Conservation (phyloP, 208 protist genomes). For the Leishmania tarentolae region DNA sequence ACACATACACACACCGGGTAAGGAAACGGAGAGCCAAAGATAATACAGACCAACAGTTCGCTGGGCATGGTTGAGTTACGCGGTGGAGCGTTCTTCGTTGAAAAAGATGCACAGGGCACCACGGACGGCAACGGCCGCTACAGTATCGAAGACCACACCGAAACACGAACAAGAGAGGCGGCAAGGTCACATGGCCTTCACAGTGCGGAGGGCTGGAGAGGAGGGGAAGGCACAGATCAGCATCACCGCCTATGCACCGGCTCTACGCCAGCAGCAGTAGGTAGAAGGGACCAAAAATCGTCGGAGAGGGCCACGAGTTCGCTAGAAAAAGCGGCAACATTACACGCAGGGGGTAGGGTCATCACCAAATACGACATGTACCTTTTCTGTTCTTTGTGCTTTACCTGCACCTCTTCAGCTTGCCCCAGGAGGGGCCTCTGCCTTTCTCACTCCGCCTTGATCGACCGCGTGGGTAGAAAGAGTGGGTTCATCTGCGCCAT, state of each 20-base stretch:
- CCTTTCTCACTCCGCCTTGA: conserved; percentile 62
- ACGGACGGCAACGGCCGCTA: not conserved
- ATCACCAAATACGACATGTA: not conserved
- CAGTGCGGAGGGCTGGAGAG: not conserved
- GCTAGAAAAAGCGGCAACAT: not conserved
- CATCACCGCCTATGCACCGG: not conserved
- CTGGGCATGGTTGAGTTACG: not conserved
- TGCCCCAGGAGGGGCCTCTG: not conserved
- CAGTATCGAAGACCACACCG: not conserved
- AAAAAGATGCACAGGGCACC: not conserved
- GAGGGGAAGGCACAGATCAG: not conserved
- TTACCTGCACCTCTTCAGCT: not conserved
- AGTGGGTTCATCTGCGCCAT: conserved; percentile 93
- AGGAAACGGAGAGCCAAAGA: too few species aligned
- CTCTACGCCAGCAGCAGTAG: not conserved
- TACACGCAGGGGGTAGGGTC: not conserved
- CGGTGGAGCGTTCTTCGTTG: not conserved
- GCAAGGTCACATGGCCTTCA: not conserved
- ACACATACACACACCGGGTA: not conserved
- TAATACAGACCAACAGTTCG: not conserved
- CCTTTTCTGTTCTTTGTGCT: not conserved
- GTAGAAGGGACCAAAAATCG: not conserved
- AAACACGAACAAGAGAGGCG: not conserved
- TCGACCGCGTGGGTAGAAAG: conserved; percentile 82
- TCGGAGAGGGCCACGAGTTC: not conserved